Evolutionary conservation across 805 yeast genomes (phyloP).

Genomic region (Suhomyces kilbournensis): DNA sequence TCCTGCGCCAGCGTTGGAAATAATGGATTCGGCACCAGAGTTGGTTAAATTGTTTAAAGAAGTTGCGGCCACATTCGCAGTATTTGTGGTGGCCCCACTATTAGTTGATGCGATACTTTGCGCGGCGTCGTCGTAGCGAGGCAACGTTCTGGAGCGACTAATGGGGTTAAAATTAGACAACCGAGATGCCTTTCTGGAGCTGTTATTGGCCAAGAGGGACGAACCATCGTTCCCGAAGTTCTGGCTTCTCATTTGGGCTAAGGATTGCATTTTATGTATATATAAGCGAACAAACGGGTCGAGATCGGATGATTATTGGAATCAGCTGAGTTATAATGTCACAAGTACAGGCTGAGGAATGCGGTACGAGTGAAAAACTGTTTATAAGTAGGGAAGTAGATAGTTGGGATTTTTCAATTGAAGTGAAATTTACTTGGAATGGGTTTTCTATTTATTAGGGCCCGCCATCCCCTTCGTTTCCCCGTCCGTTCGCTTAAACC

Average conservation of each 20-base stretch:
- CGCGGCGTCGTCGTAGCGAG: conserved; percentile 4
- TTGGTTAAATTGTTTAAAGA: background rate
- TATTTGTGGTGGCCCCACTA: background rate
- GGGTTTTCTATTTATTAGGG: background rate
- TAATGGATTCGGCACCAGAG: background rate
- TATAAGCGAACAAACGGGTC: background rate
- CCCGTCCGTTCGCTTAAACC: background rate
- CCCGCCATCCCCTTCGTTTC: background rate
- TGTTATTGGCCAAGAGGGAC: conserved; percentile 4
- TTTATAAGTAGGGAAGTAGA: background rate
- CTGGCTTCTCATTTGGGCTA: conserved; percentile 13
- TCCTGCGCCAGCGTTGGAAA: background rate
- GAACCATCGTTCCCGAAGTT: conserved; percentile 5
- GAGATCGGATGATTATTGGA: background rate
- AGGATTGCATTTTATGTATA: conserved; percentile 7
- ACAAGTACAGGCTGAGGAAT: background rate
- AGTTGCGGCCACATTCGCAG: background rate
- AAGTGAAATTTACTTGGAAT: background rate
- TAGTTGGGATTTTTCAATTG: background rate
- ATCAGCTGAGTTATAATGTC: background rate
- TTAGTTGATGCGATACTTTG: background rate
- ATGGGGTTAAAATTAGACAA: conserved; percentile 11
- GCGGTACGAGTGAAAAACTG: background rate
- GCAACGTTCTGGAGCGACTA: conserved; percentile 7
- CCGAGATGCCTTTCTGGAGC: conserved; percentile 9